Evolutionary conservation across 2,329 filamentous ascomycete species (phyloP).

Genomic region (Dactylellina haptotyla): DNA sequence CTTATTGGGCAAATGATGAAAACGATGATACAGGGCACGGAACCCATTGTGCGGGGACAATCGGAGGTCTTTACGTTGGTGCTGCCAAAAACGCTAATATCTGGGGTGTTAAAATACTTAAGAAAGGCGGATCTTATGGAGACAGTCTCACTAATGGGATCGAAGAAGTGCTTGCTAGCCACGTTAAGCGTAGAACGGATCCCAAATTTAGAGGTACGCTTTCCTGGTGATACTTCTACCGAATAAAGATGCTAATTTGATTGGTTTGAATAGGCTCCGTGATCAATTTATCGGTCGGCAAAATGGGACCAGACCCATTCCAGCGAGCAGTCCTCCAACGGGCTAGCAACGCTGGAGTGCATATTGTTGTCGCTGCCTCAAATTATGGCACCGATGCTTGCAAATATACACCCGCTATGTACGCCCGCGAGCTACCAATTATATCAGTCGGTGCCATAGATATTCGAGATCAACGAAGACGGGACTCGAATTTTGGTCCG

Average conservation of each 20-base stretch:
- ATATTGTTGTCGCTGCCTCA: slow-evolving; percentile 62
- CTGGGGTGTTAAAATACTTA: slow-evolving; percentile 63
- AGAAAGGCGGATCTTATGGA: slow-evolving; percentile 60
- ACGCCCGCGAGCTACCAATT: slow-evolving; percentile 60
- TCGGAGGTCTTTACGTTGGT: slow-evolving; percentile 60
- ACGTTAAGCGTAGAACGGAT: slow-evolving; percentile 63
- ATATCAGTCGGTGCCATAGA: slow-evolving; percentile 62
- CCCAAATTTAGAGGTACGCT: slow-evolving; percentile 54
- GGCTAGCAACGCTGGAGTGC: slow-evolving; percentile 62
- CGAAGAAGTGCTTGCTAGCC: slow-evolving; percentile 63
- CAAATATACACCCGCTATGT: slow-evolving; percentile 60
- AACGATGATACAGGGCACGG: slow-evolving; percentile 64
- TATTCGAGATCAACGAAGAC: slow-evolving; percentile 59
- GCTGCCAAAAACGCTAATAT: slow-evolving; percentile 64
- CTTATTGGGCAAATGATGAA: slow-evolving; percentile 63
- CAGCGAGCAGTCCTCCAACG: slow-evolving; percentile 62
- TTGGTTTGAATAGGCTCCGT: slow-evolving; percentile 60
- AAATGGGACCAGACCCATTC: slow-evolving; percentile 64
- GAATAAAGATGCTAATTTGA: not conserved
- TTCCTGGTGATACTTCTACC: not conserved
- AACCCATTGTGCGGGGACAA: slow-evolving; percentile 57
- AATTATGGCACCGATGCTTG: slow-evolving; percentile 59
- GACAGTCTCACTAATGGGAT: slow-evolving; percentile 59
- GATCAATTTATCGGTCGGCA: slow-evolving; percentile 70
- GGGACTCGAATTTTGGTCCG: slow-evolving; percentile 64